These are phyloP conservation scores for Apium graveolens DNA, from an alignment of 129 eudicot species.

Conservation along the genomic window DNA sequence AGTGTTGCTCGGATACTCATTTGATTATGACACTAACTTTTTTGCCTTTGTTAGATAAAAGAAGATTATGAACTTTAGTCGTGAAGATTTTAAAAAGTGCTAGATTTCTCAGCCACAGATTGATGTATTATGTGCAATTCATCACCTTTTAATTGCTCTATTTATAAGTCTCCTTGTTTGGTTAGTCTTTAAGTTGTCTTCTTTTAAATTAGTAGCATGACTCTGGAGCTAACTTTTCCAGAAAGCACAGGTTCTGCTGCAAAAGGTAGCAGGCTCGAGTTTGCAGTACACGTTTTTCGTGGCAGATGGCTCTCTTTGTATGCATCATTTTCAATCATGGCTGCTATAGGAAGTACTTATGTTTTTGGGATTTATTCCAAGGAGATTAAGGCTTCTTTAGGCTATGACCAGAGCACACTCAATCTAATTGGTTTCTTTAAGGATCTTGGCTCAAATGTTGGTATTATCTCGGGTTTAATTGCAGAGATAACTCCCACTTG, in stretches of 20 bases:
- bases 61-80: background rate
- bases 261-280: background rate
- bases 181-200: background rate
- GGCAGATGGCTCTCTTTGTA: slow-evolving; percentile 11
- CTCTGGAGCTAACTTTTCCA: background rate
- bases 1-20: background rate
- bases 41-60: background rate
- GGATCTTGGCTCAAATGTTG: background rate
- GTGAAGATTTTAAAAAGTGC: background rate
- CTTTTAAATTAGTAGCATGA: background rate
- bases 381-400: slow-evolving; percentile 9
- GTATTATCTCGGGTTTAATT: slow-evolving; percentile 2
- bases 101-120: background rate
- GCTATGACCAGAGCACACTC: slow-evolving; percentile 8
- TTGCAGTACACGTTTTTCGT: slow-evolving; percentile 1
- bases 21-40: background rate
- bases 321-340: slow-evolving; percentile 9
- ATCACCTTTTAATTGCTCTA: background rate
- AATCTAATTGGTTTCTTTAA: slow-evolving; percentile 6
- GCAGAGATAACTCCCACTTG: slow-evolving; percentile 10
- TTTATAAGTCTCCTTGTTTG: background rate
- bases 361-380: slow-evolving; percentile 5
- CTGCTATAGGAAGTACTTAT: background rate
- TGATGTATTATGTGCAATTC: background rate
- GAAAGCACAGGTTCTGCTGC: background rate